A percentile compares a stretch with the other conserved stretches of the same genome.
These are phyloP conservation scores for Mrakia gelida DNA, from an alignment of 768 basidiomycete species.

Conservation along the genomic window DNA sequence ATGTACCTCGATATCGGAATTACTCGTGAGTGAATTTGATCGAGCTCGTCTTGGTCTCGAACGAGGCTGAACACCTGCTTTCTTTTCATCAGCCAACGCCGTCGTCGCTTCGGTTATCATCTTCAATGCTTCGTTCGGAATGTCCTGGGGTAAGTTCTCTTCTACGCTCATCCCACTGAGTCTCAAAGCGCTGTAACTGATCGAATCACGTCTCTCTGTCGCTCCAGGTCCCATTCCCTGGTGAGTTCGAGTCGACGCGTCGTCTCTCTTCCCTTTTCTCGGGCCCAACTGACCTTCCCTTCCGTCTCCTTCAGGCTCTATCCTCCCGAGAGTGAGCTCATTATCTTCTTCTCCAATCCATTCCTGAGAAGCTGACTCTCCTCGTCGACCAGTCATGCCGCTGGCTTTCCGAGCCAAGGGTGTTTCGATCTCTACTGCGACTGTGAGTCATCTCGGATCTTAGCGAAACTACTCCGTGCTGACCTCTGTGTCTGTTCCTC, in stretches of 20 bases:
- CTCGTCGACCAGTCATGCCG: conserved; percentile 63
- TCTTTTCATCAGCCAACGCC: conserved; percentile 52
- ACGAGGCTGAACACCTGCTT: neutral
- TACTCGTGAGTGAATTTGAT: conserved; percentile 51
- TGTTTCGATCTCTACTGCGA: conserved; percentile 90
- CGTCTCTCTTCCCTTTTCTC: neutral
- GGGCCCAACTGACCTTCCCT: neutral
- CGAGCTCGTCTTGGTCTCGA: neutral
- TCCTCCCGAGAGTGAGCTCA: conserved; percentile 47
- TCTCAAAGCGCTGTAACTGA: neutral
- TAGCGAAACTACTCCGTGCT: too few relatives aligned
- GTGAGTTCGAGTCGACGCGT: neutral
- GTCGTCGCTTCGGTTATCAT: conserved; percentile 85
- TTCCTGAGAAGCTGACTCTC: neutral
- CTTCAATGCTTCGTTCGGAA: conserved; percentile 90
- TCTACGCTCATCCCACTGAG: too few relatives aligned
- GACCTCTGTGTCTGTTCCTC: too few relatives aligned
- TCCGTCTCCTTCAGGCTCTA: conserved; percentile 37
- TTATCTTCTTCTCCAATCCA: conserved; percentile 53
- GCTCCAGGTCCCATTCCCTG: conserved; percentile 49
- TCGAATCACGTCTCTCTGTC: conserved; percentile 50
- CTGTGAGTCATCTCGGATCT: conserved; percentile 38
- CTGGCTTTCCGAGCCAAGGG: conserved; percentile 85
- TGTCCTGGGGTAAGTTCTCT: conserved; percentile 65
- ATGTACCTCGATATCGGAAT: conserved; percentile 81